Percentiles rank a stretch among this genome's conserved stretches.
Evolutionary conservation across 305 asterid species (phyloP).

Genomic region (Plantago coronopus): DNA sequence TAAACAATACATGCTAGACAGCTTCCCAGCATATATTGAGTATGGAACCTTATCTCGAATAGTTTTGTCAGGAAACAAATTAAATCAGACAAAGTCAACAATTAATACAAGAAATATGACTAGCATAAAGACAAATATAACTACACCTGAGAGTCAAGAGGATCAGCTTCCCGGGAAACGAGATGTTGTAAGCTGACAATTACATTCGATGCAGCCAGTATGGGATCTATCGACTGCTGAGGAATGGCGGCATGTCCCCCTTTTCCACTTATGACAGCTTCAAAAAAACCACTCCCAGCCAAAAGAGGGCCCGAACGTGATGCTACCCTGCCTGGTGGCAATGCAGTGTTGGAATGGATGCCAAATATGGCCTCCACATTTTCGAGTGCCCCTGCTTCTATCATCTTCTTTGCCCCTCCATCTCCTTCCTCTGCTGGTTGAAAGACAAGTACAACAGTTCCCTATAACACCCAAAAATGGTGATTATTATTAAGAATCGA

Average conservation of each 20-base stretch:
- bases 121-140: constrained; percentile 3
- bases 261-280: constrained; percentile 81
- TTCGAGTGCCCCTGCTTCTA: constrained; percentile 71
- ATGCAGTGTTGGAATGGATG: constrained; percentile 40
- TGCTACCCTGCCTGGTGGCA: constrained; percentile 53
- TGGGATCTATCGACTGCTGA: constrained; percentile 88
- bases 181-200: constrained; percentile 87
- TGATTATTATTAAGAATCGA: neutral
- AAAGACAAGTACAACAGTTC: constrained; percentile 68
- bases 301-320: constrained; percentile 66
- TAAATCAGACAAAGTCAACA: too few relatives aligned
- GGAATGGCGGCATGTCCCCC: constrained; percentile 99
- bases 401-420: constrained; percentile 82
- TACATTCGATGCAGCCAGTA: constrained; percentile 84
- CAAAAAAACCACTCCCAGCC: constrained; percentile 86
- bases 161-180: constrained; percentile 89
- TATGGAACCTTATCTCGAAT: too few relatives aligned
- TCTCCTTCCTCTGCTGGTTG: constrained; percentile 99
- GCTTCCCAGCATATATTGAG: too few relatives aligned
- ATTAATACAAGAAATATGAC: neutral
- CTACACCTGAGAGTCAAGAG: constrained; percentile 84
- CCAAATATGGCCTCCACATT: constrained; percentile 82
- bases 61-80: too few relatives aligned
- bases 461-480: constrained; percentile 1
- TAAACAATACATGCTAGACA: too few relatives aligned